phyloP scores from a whole-genome alignment of 2,329 filamentous ascomycete species.

The Botrytis hyacinthi region DNA sequence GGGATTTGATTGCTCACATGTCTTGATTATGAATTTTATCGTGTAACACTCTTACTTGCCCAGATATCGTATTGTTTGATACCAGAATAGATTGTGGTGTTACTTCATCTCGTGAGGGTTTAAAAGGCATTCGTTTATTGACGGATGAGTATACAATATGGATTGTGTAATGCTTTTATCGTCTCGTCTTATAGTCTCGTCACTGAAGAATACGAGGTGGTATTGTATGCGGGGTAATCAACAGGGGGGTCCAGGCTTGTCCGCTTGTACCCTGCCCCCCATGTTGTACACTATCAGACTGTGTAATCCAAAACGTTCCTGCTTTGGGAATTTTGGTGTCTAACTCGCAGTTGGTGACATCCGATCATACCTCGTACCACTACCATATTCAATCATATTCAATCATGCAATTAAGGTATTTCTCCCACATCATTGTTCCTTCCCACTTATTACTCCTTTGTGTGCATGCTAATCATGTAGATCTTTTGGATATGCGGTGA shows the following conservation, averaged over 20 bases:
- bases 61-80: background rate
- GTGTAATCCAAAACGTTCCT: background rate
- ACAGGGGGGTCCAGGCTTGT: background rate
- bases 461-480: background rate
- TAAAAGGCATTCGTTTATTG: background rate
- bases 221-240: conserved; percentile 1
- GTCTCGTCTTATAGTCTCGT: background rate
- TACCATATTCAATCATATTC: background rate
- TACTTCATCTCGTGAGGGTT: background rate
- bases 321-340: background rate
- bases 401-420: background rate
- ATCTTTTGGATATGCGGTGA: background rate
- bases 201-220: conserved; percentile 10
- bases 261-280: background rate
- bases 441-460: background rate
- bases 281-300: background rate
- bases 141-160: background rate
- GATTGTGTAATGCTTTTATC: background rate
- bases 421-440: background rate
- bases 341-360: background rate
- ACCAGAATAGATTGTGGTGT: background rate
- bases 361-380: background rate
- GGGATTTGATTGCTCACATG: background rate
- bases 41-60: background rate
- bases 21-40: background rate